Conservation (phyloP, 192 early-diverging fungal genomes). For the Coemansia erecta region DNA sequence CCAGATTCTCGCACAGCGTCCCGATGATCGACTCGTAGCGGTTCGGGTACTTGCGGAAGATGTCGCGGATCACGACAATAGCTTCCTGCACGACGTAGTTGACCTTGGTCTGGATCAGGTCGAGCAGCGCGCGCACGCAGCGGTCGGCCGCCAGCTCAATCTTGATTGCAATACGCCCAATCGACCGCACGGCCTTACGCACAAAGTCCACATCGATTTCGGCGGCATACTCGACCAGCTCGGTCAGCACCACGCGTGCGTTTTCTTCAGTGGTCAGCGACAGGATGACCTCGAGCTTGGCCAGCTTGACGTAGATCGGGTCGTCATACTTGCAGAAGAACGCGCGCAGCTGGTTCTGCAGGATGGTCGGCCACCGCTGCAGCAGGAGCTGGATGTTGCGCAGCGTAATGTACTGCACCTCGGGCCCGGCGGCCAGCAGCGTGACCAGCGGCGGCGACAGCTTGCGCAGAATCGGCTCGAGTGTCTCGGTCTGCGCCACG, state of each 20-base stretch:
- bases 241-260: slow-evolving; percentile 83
- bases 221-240: slow-evolving; percentile 91
- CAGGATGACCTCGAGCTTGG: slow-evolving; percentile 95
- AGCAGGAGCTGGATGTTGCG: slow-evolving; percentile 95
- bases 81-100: slow-evolving; percentile 99
- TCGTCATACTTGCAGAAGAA: slow-evolving; percentile 99
- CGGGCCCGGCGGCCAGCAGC: slow-evolving; percentile 79
- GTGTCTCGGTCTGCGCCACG: slow-evolving; percentile 75
- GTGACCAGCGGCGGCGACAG: slow-evolving; percentile 94
- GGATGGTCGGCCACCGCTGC: slow-evolving; percentile 83
- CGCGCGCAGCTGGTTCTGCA: slow-evolving; percentile 93
- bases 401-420: slow-evolving; percentile 96
- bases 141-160: slow-evolving; percentile 83
- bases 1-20: slow-evolving; percentile 92
- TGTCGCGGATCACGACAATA: slow-evolving; percentile 96
- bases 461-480: slow-evolving; percentile 74
- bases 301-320: slow-evolving; percentile 97
- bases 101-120: slow-evolving; percentile 94
- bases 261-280: slow-evolving; percentile 80
- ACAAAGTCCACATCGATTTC: slow-evolving; percentile 99
- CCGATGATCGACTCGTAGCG: slow-evolving; percentile 93
- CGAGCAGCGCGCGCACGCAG: slow-evolving; percentile 84
- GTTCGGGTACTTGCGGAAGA: slow-evolving; percentile 98
- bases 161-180: slow-evolving; percentile 97
- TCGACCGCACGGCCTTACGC: slow-evolving; percentile 89